Evolutionary conservation across 306 rosid species (phyloP).

Genomic region (Gynostemma pentaphyllum): DNA sequence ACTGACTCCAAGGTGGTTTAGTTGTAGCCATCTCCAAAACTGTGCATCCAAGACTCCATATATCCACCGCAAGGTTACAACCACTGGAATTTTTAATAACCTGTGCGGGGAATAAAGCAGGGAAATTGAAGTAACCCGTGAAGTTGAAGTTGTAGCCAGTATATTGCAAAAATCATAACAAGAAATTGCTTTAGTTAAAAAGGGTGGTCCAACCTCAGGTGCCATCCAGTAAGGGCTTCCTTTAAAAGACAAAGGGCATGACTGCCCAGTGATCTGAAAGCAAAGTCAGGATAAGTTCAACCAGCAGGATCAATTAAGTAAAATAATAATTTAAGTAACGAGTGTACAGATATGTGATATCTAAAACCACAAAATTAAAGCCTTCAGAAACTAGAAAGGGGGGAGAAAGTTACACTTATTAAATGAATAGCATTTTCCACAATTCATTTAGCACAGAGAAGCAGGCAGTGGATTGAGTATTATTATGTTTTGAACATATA

Average conservation of each 20-base stretch:
- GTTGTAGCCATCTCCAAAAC: conserved; percentile 3
- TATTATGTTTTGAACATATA: too few relatives aligned
- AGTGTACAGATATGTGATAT: not conserved
- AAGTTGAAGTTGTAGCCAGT: conserved; percentile 6
- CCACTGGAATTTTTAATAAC: conserved; percentile 52
- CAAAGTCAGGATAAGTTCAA: conserved; percentile 14
- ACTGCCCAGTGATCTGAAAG: conserved; percentile 81
- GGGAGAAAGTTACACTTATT: not conserved
- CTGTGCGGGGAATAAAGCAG: conserved; percentile 30
- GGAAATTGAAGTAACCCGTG: conserved; percentile 14
- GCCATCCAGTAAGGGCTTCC: conserved; percentile 99
- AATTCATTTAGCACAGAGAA: not conserved
- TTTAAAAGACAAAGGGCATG: conserved; percentile 79
- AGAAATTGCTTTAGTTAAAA: not conserved
- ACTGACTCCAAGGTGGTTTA: conserved; percentile 96
- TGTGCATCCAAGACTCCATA: too few relatives aligned
- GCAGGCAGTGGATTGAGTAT: not conserved
- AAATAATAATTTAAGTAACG: conserved; percentile 1
- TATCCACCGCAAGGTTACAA: too few relatives aligned
- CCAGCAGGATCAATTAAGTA: conserved; percentile 15
- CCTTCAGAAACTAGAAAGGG: not conserved
- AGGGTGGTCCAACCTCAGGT: conserved; percentile 61
- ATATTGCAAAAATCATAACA: conserved; percentile 9
- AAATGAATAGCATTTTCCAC: not conserved
- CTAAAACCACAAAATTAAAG: not conserved